These are phyloP conservation scores for Lactarius hatsudake DNA, from an alignment of 768 basidiomycete genomes.

Conservation along the genomic window DNA sequence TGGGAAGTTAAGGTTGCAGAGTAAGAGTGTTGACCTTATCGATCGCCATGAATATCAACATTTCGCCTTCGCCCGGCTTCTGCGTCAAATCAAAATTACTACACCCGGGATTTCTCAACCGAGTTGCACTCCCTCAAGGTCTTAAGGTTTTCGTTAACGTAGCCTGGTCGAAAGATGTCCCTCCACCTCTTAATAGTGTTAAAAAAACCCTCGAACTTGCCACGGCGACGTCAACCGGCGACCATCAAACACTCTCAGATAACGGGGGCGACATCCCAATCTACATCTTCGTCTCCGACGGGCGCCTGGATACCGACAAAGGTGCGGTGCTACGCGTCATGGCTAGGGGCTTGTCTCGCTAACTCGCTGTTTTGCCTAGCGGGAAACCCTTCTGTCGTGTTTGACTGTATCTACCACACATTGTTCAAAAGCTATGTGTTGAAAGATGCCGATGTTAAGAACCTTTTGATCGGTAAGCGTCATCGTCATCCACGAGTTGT, in stretches of 20 bases:
- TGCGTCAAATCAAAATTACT: constrained; percentile 60
- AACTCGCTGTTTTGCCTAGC: constrained; percentile 40
- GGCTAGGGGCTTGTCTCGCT: not conserved
- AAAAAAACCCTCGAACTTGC: constrained; percentile 59
- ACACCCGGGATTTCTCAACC: constrained; percentile 39
- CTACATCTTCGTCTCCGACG: constrained; percentile 69
- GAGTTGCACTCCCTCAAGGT: constrained; percentile 42
- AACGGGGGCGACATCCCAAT: constrained; percentile 50
- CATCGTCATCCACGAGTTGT: not conserved
- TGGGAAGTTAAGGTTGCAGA: not conserved
- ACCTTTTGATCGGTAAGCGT: constrained; percentile 62
- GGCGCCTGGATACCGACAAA: constrained; percentile 64
- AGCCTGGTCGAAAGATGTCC: constrained; percentile 65
- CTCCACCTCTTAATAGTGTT: constrained; percentile 60
- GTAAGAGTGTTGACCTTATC: not conserved
- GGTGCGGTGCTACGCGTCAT: constrained; percentile 38
- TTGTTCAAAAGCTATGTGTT: constrained; percentile 57
- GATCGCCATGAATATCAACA: constrained; percentile 11
- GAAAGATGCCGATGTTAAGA: constrained; percentile 62
- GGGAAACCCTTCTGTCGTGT: constrained; percentile 65
- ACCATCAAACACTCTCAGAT: constrained; percentile 37
- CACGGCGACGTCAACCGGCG: constrained; percentile 38
- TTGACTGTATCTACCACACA: constrained; percentile 68
- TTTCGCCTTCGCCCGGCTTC: constrained; percentile 59
- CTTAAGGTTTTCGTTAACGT: constrained; percentile 74